phyloP scores from a whole-genome alignment of 441 rosid species.

The Mallotus repandus region DNA sequence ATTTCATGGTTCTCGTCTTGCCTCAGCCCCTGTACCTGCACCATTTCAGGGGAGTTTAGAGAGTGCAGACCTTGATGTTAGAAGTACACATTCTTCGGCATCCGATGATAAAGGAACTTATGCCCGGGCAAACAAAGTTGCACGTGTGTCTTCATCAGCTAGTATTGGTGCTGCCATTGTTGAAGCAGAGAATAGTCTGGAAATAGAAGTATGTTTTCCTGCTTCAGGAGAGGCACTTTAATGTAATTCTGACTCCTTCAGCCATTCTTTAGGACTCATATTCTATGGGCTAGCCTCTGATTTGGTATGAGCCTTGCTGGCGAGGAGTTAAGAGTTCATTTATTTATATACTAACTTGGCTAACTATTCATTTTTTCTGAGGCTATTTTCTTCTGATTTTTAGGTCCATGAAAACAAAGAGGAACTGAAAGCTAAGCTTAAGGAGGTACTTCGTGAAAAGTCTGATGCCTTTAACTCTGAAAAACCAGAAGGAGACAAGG shows the following conservation, averaged over 20 bases:
- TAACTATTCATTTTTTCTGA: conserved; percentile 4
- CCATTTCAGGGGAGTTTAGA: conserved; percentile 56
- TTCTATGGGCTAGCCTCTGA: conserved; percentile 41
- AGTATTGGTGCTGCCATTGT: conserved; percentile 75
- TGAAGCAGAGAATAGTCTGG: conserved; percentile 71
- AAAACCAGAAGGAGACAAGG: conserved; percentile 77
- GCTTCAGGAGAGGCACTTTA: conserved; percentile 51
- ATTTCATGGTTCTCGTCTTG: conserved; percentile 87
- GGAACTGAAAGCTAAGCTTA: conserved; percentile 80
- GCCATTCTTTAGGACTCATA: conserved; percentile 46
- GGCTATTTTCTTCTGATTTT: neutral
- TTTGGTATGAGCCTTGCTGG: conserved; percentile 56
- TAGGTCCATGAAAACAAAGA: conserved; percentile 67
- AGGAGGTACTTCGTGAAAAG: conserved; percentile 66
- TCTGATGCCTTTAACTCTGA: conserved; percentile 68
- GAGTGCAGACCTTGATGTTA: conserved; percentile 9
- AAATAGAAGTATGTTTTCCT: conserved; percentile 78
- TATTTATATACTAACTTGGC: conserved; percentile 17
- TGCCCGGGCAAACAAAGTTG: conserved; percentile 42
- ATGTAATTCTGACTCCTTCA: conserved; percentile 50
- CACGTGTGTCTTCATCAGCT: conserved; percentile 51
- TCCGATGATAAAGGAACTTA: conserved; percentile 24
- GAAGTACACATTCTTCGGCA: neutral
- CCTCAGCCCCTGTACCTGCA: conserved; percentile 79
- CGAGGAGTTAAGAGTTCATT: conserved; percentile 41